Base-by-base conservation (phyloP, 2,329 filamentous ascomycete genomes). In the Colletotrichum sp. region DNA sequence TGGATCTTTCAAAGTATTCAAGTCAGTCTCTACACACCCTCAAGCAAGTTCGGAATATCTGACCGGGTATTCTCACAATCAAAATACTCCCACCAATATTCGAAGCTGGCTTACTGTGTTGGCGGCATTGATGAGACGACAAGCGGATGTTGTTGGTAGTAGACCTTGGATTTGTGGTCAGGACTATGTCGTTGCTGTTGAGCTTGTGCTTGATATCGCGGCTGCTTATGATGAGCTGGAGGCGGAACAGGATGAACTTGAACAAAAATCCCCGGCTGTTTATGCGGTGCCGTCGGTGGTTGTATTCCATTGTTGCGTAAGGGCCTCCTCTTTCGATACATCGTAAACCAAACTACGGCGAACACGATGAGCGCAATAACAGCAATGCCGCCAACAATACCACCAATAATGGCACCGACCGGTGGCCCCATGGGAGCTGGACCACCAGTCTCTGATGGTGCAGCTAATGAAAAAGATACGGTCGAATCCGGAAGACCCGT, bases 371-470 rank as follows among this genome's bases (percentile, higher is more conserved):
- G 71, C n/a, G 77, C 82, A 27, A 85, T 77, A 30, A 79, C 82
- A 3, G 78, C 84, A 8, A 85, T 75, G 55, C 84, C 84, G 8
- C 83, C 84, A 5, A 86, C 82, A 12, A 83, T 83, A 36, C 82
- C 83, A 12, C 84, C 84, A 3, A 84, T 83, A 44, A 86, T 85
- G 71, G 83, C 79, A 8, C 83, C 84, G 25, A 83, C 78, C 4
- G 63, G 63, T 1, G 63, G 15, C 0, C 36, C 25, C 9, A 39
- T 19, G 11, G 36, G 29, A 63, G 59, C 30, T 9, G 30, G 8
- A 32, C 25, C 27, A 5, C 16, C 59, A 16, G 30, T 39, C 19
- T 27, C 61, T 27, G 61, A 64, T 36, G 30, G n/a, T 36, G 30
- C 61, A 27, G 0, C 19, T 19, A 30, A n/a, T 22, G 22, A 30